phyloP scores from a whole-genome alignment of 176 grass and related monocot species.

The Ananas comosus region DNA sequence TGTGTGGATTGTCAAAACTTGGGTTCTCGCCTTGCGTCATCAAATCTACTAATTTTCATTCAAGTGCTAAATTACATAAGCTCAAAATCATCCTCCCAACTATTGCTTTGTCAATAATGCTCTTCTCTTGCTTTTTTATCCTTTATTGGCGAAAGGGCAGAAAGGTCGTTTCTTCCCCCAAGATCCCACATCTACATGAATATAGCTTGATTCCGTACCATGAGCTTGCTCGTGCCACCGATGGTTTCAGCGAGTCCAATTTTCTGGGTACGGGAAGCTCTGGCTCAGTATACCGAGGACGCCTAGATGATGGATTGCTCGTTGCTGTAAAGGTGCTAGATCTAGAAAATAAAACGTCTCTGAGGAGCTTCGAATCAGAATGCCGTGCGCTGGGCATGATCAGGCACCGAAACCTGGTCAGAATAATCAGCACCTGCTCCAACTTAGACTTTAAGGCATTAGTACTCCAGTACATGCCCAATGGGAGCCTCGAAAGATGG shows the following conservation, averaged over 20 bases:
- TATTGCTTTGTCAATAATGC: constrained; percentile 2
- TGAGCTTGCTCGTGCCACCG: constrained; percentile 14
- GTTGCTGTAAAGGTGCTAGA: constrained; percentile 15
- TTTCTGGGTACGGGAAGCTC: constrained; percentile 10
- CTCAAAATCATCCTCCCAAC: constrained; percentile 15
- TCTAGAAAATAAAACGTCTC: neutral
- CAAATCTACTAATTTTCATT: constrained; percentile 10
- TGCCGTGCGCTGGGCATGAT: constrained; percentile 10
- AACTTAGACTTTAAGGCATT: constrained; percentile 27
- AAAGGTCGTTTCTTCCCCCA: neutral
- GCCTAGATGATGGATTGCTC: constrained; percentile 1
- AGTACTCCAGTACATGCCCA: constrained; percentile 21
- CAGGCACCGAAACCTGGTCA: constrained; percentile 18
- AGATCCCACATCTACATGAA: neutral
- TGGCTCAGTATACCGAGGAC: constrained; percentile 22
- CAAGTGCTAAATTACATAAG: neutral
- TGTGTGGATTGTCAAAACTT: constrained; percentile 7
- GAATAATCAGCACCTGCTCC: constrained; percentile 23
- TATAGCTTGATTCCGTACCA: constrained; percentile 20
- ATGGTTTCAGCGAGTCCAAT: constrained; percentile 23
- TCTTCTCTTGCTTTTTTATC: constrained; percentile 2
- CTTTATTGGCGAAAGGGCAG: constrained; percentile 1
- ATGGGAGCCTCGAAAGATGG: constrained; percentile 23
- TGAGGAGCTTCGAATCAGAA: constrained; percentile 19
- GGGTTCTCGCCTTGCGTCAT: constrained; percentile 2